A percentile compares a stretch with the other conserved stretches of the same genome.
Conservation (phyloP, 2,329 filamentous ascomycete species). For the Neocucurbitaria cava region DNA sequence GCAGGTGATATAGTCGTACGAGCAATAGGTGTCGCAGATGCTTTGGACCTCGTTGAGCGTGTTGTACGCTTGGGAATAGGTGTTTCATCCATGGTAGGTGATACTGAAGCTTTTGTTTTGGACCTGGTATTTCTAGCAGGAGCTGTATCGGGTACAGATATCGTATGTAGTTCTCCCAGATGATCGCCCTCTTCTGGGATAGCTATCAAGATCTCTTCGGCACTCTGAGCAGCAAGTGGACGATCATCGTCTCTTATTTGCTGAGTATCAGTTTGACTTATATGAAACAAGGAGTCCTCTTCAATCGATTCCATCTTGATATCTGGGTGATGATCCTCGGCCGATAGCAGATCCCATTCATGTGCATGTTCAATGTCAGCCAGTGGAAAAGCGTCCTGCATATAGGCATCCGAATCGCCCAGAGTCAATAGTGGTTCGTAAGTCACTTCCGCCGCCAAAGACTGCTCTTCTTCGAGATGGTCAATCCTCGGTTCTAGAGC, state of each 20-base stretch:
- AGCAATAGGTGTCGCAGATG: slow-evolving; percentile 20
- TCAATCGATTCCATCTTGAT: slow-evolving; percentile 44
- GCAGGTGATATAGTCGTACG: slow-evolving; percentile 26
- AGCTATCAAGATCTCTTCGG: slow-evolving; percentile 21
- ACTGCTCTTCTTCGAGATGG: background rate
- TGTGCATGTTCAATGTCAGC: slow-evolving; percentile 1
- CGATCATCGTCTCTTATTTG: slow-evolving; percentile 1
- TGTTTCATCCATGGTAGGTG: slow-evolving; percentile 25
- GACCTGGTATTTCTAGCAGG: slow-evolving; percentile 44
- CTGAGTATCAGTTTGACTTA: slow-evolving; percentile 9
- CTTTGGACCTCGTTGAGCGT: slow-evolving; percentile 26
- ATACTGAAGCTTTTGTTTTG: slow-evolving; percentile 34
- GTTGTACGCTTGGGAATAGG: slow-evolving; percentile 14
- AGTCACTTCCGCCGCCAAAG: background rate
- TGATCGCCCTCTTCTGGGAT: slow-evolving; percentile 30
- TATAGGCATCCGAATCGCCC: slow-evolving; percentile 9
- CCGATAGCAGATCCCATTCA: slow-evolving; percentile 4
- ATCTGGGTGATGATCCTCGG: slow-evolving; percentile 18
- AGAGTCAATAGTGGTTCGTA: slow-evolving; percentile 9
- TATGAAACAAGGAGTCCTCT: slow-evolving; percentile 18
- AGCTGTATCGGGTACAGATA: slow-evolving; percentile 29
- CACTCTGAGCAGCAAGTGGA: slow-evolving; percentile 2
- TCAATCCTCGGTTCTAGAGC: slow-evolving; percentile 1
- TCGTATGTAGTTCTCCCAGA: slow-evolving; percentile 24
- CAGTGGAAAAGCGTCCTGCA: slow-evolving; percentile 10